Base-by-base conservation (phyloP, 768 basidiomycete genomes). In the Lactarius hatsudake region DNA sequence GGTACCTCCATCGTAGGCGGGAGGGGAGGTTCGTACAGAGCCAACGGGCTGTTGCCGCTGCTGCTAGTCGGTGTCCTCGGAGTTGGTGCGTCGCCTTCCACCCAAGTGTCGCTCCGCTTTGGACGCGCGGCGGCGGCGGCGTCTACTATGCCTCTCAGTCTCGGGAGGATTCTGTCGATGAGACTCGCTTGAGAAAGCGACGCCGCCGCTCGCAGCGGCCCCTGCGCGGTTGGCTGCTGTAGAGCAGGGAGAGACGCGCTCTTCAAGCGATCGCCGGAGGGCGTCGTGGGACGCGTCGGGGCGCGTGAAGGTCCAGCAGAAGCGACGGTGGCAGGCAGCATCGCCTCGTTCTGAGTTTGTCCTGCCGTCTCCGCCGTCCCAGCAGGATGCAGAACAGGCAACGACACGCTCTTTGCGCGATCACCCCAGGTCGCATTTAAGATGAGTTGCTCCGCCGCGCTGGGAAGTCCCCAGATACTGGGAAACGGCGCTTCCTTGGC, bases 101-200 rank as follows among this genome's bases (percentile, higher is more conserved):
- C 61, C 61, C 48, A 53, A 38, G 48, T 51, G 34, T 48, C 17
- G 48, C 61, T 53, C 61, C 61, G 32, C 32, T 38, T 53, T 23
- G 61, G 61, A 36, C 3, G 61, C 2, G 61, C 23, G 8, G 32
- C 48, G n/a, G 30, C 55, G 8, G 30, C 55, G 8, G 30, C 55
- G 18, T 34, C 34, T 7, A 26, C 23, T 53, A 53, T 53, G 23
- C 48, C 61, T 17, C 45, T 23, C 10, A 62, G 17, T 8, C 48
- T 62, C n/a, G 48, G 45, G 61, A 62, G 61, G 48, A 62, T 34
- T 26, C 34, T 45, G 23, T 53, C 61, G n/a, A 62, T 62, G 20
- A 62, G 34, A 36, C 23, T 62, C 13, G 34, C 32, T 2, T 53
- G 38, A 3, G 59, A 34, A 23, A n/a, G 13, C 15, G 48, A 13